Base-by-base conservation (phyloP, 768 basidiomycete genomes). In the Kwoniella botswanensis region DNA sequence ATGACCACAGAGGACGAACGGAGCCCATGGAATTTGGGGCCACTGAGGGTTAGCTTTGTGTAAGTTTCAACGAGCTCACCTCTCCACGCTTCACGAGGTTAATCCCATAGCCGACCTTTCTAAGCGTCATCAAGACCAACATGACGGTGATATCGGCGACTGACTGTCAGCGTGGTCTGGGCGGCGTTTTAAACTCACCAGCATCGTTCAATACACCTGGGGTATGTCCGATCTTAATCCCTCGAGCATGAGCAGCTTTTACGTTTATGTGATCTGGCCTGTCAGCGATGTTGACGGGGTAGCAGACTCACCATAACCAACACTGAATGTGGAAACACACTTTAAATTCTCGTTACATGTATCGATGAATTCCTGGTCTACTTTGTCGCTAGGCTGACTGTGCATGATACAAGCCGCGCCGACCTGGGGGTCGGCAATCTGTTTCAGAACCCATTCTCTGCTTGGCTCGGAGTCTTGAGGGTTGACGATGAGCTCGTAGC, bases 141-240 rank as follows among this genome's bases (percentile, higher is more conserved):
- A 98, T 93, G 52, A 96, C 87, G 0, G 90, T 88, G 10, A 93
- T 82, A 82, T 99, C 97, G 18, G 97, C 95, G 22, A 97, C 95
- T 94, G 26, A 1, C 65, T n/a, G 72, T 54, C n/a, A 46, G 56
- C 18, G 26, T 21, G 1, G 18, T 22, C 17, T 35, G 21, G n/a
- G n/a, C 22, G 26, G 4, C 1, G 22, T 17, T 53, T 53, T 12
- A 21, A 9, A 71, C 79, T 67, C 77, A 89, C 93, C 93, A 74
- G 96, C 93, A 77, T 94, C 93, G 4, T 92, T 95, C 17, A 99
- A 87, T 5, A 98, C 91, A 67, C 95, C 93, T 0, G 96, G 97
- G 0, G 95, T 98, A 82, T 93, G 93, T 7, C 97, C 97, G 6
- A 98, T 82, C 57, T 87, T 87, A 68, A 98, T 87, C 1, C 87